A percentile compares a stretch with the other conserved stretches of the same genome.
phyloP scores from a whole-genome alignment of 257 asterid genomes.

The Prunella vulgaris region DNA sequence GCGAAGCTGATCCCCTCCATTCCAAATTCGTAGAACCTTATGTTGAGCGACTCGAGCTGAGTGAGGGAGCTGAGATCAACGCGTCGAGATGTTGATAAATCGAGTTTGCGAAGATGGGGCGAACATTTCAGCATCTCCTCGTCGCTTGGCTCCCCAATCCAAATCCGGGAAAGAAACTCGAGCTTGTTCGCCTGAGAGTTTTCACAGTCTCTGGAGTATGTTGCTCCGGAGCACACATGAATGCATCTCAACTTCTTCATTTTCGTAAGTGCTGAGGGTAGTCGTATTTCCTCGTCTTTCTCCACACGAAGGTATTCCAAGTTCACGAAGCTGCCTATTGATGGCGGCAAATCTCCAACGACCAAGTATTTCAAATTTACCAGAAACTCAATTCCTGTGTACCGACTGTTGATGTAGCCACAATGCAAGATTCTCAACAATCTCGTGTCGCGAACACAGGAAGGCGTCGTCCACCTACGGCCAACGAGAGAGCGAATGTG shows the following conservation, averaged over 20 bases:
- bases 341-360: not conserved
- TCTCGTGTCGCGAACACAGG: constrained; percentile 3
- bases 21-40: too few relatives aligned
- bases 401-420: too few relatives aligned
- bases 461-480: not conserved
- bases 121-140: not conserved
- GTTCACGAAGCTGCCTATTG: not conserved
- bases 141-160: not conserved
- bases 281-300: not conserved
- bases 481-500: constrained; percentile 13
- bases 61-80: not conserved
- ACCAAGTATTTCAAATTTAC: not conserved
- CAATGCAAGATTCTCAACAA: constrained; percentile 14
- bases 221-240: not conserved
- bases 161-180: not conserved
- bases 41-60: not conserved
- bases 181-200: too few relatives aligned
- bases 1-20: too few relatives aligned
- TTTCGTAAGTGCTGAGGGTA: not conserved
- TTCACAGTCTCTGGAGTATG: too few relatives aligned
- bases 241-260: not conserved
- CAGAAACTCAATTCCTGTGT: not conserved
- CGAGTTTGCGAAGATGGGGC: not conserved
- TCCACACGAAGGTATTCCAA: not conserved
- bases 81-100: too few relatives aligned